Conservation (phyloP, 257 asterid species). For the Scutellaria galericulata region DNA sequence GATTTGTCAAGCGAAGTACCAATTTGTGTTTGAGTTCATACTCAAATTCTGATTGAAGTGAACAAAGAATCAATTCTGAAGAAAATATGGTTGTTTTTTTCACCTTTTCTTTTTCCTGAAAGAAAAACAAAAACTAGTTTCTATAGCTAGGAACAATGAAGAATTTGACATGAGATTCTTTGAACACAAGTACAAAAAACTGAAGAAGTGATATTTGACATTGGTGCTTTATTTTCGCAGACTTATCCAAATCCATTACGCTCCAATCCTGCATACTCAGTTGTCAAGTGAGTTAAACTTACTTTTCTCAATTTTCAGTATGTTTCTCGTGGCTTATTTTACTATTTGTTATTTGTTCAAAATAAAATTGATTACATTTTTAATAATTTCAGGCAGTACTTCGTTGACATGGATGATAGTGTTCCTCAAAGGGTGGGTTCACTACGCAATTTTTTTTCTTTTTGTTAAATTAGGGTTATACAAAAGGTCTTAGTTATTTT, state of each 20-base stretch:
- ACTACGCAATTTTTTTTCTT: neutral
- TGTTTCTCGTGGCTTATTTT: slow-evolving; percentile 22
- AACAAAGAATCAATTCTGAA: neutral
- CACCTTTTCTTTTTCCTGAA: neutral
- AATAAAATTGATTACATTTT: slow-evolving; percentile 6
- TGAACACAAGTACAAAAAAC: neutral
- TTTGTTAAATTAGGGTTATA: slow-evolving; percentile 13
- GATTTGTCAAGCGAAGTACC: neutral
- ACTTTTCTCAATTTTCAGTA: neutral
- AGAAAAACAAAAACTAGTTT: neutral
- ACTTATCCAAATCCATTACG: slow-evolving; percentile 59
- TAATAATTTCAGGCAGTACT: slow-evolving; percentile 55
- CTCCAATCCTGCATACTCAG: slow-evolving; percentile 60
- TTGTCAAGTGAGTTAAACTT: slow-evolving; percentile 53
- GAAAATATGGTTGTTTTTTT: too few species aligned
- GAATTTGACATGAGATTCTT: neutral
- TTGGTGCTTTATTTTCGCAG: slow-evolving; percentile 41
- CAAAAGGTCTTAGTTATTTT: slow-evolving; percentile 8
- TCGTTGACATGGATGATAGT: slow-evolving; percentile 56
- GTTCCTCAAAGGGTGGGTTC: slow-evolving; percentile 60
- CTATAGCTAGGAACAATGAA: neutral
- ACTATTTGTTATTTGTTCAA: slow-evolving; percentile 21
- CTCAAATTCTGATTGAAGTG: slow-evolving; percentile 10
- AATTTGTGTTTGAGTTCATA: neutral
- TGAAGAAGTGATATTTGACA: slow-evolving; percentile 20